Base-by-base conservation (phyloP, 176 grass and related monocot species). In the Lolium multiflorum region DNA sequence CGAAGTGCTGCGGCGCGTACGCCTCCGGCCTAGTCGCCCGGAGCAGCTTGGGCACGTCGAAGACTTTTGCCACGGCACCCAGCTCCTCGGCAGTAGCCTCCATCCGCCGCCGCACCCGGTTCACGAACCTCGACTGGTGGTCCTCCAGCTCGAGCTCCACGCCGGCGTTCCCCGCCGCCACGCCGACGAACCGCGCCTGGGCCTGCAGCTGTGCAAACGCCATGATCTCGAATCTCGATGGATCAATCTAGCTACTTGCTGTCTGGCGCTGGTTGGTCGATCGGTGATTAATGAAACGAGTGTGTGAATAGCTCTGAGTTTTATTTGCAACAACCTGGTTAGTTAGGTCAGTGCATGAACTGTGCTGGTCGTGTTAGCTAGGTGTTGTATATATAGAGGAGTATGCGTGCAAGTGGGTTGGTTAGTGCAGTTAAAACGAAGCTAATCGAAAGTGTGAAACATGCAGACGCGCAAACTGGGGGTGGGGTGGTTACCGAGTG, bases 1-100 rank as follows among this genome's bases (percentile, higher is more conserved):
- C 92, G 72, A 94, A 92, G 76, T 92, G 83, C 84, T 97, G 92
- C 66, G 95, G 92, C 51, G 82, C 50, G 82, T 94, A 97, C 0
- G 92, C 95, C 58, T 94, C 95, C 0, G 88, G 90, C 39, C 56
- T 82, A 11, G 80, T 87, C 0, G 84, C 83, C 58, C 83, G 37
- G 67, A 97, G 85, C 50, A 85, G 15, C 7, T 35, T 61, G 26
- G 92, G 92, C 15, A 94, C 92, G 86, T 92, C 91, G 83, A 97
- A 94, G 50, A 94, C 73, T 86, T 83, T 92, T 7, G 56, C 93
- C 65, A 83, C 80, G 10, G 88, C 88, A 26, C 83, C 88, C 26
- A 89, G 83, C 83, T 84, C 88, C 48, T 85, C 88, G 0, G 83
- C 88, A 16, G 77, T 52, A 11, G 80, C 86, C 39, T 91, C 88